Evolutionary conservation across 352 stramenopile genomes (phyloP).

Genomic region (Aphanomyces astaci): DNA sequence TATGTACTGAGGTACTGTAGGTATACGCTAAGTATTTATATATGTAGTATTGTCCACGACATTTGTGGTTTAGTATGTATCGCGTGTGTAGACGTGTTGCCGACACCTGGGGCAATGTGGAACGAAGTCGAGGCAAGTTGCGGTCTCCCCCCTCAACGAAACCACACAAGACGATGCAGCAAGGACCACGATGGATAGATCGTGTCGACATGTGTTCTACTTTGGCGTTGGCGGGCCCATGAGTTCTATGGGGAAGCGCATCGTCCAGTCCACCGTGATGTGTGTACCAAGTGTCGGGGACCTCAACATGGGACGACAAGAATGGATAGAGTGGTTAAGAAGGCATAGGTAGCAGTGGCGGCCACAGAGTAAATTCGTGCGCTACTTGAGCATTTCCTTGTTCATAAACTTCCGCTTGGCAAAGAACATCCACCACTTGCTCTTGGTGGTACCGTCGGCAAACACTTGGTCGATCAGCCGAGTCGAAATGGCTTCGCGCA

Average conservation of each 20-base stretch:
- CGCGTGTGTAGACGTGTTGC: too few relatives aligned
- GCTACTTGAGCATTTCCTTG: conserved; percentile 66
- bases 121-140: too few relatives aligned
- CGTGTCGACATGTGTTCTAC: background rate
- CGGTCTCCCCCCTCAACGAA: too few relatives aligned
- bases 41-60: too few relatives aligned
- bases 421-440: conserved; percentile 94
- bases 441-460: conserved; percentile 70
- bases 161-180: background rate
- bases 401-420: conserved; percentile 94
- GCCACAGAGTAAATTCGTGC: too few relatives aligned
- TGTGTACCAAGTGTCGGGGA: background rate
- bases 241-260: background rate
- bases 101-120: too few relatives aligned
- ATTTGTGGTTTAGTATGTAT: too few relatives aligned
- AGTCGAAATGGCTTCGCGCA: conserved; percentile 74
- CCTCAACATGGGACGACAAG: background rate
- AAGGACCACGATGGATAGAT: background rate
- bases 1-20: too few relatives aligned
- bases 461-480: conserved; percentile 81
- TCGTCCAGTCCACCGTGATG: background rate
- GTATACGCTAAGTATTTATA: too few relatives aligned
- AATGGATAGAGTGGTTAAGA: too few relatives aligned
- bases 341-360: too few relatives aligned
- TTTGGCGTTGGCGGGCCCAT: background rate